Evolutionary conservation across 257 asterid genomes (phyloP).

Genomic region (Solanum verrucosum): DNA sequence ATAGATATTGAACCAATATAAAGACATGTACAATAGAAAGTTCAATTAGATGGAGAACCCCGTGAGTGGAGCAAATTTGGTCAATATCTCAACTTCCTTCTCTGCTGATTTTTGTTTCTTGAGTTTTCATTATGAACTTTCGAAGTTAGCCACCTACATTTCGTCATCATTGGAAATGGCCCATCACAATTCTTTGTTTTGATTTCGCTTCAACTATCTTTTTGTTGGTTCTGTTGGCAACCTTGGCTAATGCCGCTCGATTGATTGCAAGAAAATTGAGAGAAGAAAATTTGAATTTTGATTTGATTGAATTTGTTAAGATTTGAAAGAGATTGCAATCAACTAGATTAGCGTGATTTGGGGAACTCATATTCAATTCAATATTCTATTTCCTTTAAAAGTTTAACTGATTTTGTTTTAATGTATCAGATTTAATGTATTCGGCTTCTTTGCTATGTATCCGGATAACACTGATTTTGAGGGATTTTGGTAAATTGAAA

Average conservation of each 20-base stretch:
- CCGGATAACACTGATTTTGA: too few relatives aligned
- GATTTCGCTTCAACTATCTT: conserved; percentile 7
- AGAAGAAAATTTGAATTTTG: too few relatives aligned
- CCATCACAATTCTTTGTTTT: conserved; percentile 7
- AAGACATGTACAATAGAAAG: neutral
- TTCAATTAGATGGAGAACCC: conserved; percentile 19
- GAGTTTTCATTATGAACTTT: conserved; percentile 18
- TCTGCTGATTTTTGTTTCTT: conserved; percentile 15
- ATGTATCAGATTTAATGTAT: too few relatives aligned
- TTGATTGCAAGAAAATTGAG: conserved; percentile 7
- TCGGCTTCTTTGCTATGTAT: too few relatives aligned
- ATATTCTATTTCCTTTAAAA: too few relatives aligned
- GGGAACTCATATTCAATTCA: too few relatives aligned
- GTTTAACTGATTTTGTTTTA: too few relatives aligned
- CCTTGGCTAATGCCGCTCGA: neutral
- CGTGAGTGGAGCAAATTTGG: conserved; percentile 19
- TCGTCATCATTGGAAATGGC: conserved; percentile 18
- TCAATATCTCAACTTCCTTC: conserved; percentile 16
- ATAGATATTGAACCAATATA: neutral
- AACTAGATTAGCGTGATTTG: too few relatives aligned
- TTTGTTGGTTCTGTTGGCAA: conserved; percentile 4
- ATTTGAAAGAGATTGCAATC: too few relatives aligned
- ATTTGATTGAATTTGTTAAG: too few relatives aligned
- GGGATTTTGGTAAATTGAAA: too few relatives aligned
- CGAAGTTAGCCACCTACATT: conserved; percentile 22